A percentile compares a stretch with the other conserved stretches of the same genome.
Evolutionary conservation across 2,329 filamentous ascomycete species (phyloP).

Genomic region (Aspergillus jensenii): DNA sequence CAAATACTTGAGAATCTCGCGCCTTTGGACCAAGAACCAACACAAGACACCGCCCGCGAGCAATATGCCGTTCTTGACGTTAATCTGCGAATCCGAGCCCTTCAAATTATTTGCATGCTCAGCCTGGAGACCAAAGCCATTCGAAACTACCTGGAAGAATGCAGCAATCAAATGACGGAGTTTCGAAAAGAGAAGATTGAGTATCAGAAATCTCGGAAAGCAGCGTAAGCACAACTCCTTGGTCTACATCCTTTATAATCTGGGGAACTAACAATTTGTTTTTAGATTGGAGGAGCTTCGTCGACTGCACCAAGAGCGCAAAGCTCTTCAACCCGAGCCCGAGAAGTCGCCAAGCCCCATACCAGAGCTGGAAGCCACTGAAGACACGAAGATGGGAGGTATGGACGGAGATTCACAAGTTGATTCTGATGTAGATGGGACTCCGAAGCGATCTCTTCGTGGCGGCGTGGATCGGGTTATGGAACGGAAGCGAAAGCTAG

Average conservation of each 20-base stretch:
- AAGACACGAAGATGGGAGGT: slow-evolving; percentile 40
- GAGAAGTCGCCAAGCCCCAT: slow-evolving; percentile 45
- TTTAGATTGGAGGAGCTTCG: slow-evolving; percentile 46
- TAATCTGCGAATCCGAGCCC: slow-evolving; percentile 74
- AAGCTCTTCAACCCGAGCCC: slow-evolving; percentile 47
- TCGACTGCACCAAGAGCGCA: slow-evolving; percentile 47
- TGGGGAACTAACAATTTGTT: background rate
- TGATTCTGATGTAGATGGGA: slow-evolving; percentile 70
- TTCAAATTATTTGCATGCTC: slow-evolving; percentile 84
- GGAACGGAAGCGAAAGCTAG: slow-evolving; percentile 75
- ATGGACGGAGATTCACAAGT: slow-evolving; percentile 65
- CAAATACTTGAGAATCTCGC: slow-evolving; percentile 78
- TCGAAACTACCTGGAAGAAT: slow-evolving; percentile 85
- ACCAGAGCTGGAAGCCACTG: slow-evolving; percentile 41
- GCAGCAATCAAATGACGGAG: slow-evolving; percentile 89
- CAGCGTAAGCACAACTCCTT: slow-evolving; percentile 46
- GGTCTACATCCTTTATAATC: background rate
- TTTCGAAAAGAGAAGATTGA: slow-evolving; percentile 96
- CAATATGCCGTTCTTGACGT: slow-evolving; percentile 77
- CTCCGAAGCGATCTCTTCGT: slow-evolving; percentile 57
- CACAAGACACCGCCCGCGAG: slow-evolving; percentile 67
- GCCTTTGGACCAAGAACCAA: slow-evolving; percentile 73
- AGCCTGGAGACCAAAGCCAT: slow-evolving; percentile 83
- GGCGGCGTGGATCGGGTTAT: slow-evolving; percentile 67
- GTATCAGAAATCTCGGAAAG: slow-evolving; percentile 74